These are phyloP conservation scores for Verticillium zaregamsianum DNA, from an alignment of 2,329 filamentous ascomycete genomes.

Conservation along the genomic window DNA sequence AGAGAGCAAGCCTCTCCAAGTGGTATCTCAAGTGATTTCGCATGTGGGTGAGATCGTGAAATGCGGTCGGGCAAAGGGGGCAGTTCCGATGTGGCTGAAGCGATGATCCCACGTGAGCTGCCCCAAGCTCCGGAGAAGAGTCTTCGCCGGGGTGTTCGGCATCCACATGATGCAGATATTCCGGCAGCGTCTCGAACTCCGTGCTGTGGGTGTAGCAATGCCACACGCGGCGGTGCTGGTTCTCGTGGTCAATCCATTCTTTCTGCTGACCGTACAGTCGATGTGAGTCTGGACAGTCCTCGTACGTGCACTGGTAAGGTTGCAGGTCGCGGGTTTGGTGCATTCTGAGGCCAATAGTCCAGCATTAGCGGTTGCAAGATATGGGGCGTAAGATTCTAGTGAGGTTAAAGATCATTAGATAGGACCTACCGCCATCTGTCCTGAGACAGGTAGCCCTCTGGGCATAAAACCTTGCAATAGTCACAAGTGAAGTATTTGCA, in stretches of 20 bases:
- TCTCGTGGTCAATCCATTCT: conserved; percentile 17
- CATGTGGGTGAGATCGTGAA: neutral
- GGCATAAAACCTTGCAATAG: conserved; percentile 11
- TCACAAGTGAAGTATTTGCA: conserved; percentile 9
- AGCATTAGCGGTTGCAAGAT: too few relatives aligned
- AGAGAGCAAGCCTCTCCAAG: neutral
- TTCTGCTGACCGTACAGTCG: conserved; percentile 10
- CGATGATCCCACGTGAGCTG: neutral
- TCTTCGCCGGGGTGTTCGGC: neutral
- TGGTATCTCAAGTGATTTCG: neutral
- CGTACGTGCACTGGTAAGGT: conserved; percentile 15
- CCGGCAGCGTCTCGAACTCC: conserved; percentile 12
- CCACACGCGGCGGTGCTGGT: conserved; percentile 11
- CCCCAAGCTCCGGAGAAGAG: neutral
- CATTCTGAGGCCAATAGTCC: neutral
- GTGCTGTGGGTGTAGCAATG: conserved; percentile 7
- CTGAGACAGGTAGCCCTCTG: conserved; percentile 6
- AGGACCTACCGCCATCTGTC: neutral
- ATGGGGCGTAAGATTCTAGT: too few relatives aligned
- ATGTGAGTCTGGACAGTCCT: conserved; percentile 11
- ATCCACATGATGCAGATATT: conserved; percentile 6
- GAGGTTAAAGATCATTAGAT: too few relatives aligned
- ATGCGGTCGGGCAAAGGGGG: neutral
- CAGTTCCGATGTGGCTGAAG: neutral
- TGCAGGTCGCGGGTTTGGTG: conserved; percentile 14